Evolutionary conservation across 2,329 filamentous ascomycete genomes (phyloP).

Genomic region (Penicillium hordei): DNA sequence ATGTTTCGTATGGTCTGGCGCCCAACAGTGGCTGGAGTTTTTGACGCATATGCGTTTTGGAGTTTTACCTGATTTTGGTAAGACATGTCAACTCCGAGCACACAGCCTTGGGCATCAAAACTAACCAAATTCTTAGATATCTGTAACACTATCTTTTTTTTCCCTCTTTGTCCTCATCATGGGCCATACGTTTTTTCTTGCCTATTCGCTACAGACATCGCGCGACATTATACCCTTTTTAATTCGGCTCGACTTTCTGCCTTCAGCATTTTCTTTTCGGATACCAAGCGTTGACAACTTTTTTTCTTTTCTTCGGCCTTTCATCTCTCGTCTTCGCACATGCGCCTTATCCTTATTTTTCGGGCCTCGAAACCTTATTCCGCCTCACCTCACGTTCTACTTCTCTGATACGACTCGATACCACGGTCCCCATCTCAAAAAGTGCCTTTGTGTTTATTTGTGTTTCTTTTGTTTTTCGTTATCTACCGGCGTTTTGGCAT

Average conservation of each 20-base stretch:
- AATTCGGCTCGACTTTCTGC: constrained; percentile 21
- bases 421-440: constrained; percentile 17
- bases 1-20: constrained; percentile 22
- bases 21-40: constrained; percentile 26
- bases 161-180: constrained; percentile 7
- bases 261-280: constrained; percentile 28
- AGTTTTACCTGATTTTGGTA: constrained; percentile 29
- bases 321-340: constrained; percentile 13
- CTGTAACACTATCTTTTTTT: constrained; percentile 33
- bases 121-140: constrained; percentile 25
- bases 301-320: constrained; percentile 8
- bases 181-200: constrained; percentile 20
- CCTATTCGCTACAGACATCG: constrained; percentile 21
- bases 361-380: constrained; percentile 13
- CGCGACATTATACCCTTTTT: constrained; percentile 33
- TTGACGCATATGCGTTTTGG: constrained; percentile 30
- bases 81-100: constrained; percentile 17
- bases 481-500: constrained; percentile 39
- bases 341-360: constrained; percentile 13
- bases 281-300: constrained; percentile 27
- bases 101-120: constrained; percentile 25
- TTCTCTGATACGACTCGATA: constrained; percentile 16
- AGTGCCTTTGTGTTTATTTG: constrained; percentile 25
- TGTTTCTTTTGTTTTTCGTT: constrained; percentile 18
- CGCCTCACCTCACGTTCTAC: constrained; percentile 7